A percentile compares a stretch with the other conserved stretches of the same genome.
Evolutionary conservation across 2,329 filamentous ascomycete genomes (phyloP).

Genomic region (Phaeophleospora eucalypticola): DNA sequence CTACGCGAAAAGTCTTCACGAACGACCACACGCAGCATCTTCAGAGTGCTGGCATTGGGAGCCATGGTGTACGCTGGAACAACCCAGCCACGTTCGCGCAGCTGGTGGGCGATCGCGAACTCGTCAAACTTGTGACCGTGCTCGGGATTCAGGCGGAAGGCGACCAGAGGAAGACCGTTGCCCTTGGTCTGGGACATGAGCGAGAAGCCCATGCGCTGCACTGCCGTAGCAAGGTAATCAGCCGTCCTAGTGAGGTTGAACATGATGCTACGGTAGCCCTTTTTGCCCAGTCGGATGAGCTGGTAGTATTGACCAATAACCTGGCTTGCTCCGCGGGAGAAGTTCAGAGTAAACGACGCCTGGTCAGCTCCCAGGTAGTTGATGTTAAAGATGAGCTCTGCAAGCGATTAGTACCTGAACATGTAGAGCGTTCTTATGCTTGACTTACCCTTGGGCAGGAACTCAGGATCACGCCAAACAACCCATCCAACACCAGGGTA

Average conservation of each 20-base stretch:
- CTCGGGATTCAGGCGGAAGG: slow-evolving; percentile 68
- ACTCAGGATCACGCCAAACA: slow-evolving; percentile 79
- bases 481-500: slow-evolving; percentile 96
- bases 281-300: slow-evolving; percentile 88
- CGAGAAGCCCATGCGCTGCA: slow-evolving; percentile 73
- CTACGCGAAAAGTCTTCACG: slow-evolving; percentile 84
- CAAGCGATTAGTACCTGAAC: background rate
- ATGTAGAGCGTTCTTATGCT: background rate
- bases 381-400: slow-evolving; percentile 95
- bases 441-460: slow-evolving; percentile 60
- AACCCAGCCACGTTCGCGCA: slow-evolving; percentile 85
- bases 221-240: slow-evolving; percentile 74
- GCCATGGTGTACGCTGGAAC: slow-evolving; percentile 98
- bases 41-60: slow-evolving; percentile 74
- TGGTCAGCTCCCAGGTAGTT: slow-evolving; percentile 97
- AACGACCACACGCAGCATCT: slow-evolving; percentile 89
- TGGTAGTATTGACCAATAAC: slow-evolving; percentile 98
- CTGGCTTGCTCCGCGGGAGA: slow-evolving; percentile 90
- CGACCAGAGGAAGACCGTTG: slow-evolving; percentile 79
- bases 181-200: slow-evolving; percentile 82
- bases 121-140: slow-evolving; percentile 54
- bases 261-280: slow-evolving; percentile 91
- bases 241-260: slow-evolving; percentile 83
- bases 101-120: slow-evolving; percentile 66
- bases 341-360: slow-evolving; percentile 93